A percentile compares a stretch with the other conserved stretches of the same genome.
Evolutionary conservation across 2,329 filamentous ascomycete species (phyloP).

Genomic region (Cordyceps javanica): DNA sequence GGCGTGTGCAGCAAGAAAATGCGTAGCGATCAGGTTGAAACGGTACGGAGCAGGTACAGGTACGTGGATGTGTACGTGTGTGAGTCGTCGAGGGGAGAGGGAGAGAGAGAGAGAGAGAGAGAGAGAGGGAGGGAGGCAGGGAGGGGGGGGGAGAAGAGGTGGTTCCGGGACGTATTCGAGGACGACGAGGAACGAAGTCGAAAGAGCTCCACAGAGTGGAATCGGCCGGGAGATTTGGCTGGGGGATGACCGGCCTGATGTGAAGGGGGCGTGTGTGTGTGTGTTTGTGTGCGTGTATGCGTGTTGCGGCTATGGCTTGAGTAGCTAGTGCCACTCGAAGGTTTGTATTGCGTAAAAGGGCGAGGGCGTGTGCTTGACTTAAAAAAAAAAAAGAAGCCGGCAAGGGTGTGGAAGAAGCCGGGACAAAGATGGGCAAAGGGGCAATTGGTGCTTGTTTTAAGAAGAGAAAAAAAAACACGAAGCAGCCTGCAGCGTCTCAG

Average conservation of each 20-base stretch:
- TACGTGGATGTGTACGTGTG: background rate
- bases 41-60: conserved; percentile 5
- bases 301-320: background rate
- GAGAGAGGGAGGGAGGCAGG: background rate
- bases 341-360: conserved; percentile 13
- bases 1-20: conserved; percentile 7
- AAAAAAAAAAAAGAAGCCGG: background rate
- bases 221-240: conserved; percentile 14
- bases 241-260: background rate
- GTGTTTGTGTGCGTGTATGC: background rate
- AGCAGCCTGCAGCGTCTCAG: background rate
- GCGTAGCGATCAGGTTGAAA: conserved; percentile 9
- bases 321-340: conserved; percentile 7
- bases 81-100: background rate
- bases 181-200: background rate
- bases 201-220: conserved; percentile 12
- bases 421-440: too few relatives aligned
- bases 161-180: conserved; percentile 14
- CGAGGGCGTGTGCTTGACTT: background rate
- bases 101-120: background rate
- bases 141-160: background rate
- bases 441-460: too few relatives aligned
- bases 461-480: background rate
- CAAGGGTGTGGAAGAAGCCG: conserved; percentile 9
- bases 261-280: background rate